These are phyloP conservation scores for Magnusiomyces ingens DNA, from an alignment of 1,139 yeast species.

Conservation along the genomic window DNA sequence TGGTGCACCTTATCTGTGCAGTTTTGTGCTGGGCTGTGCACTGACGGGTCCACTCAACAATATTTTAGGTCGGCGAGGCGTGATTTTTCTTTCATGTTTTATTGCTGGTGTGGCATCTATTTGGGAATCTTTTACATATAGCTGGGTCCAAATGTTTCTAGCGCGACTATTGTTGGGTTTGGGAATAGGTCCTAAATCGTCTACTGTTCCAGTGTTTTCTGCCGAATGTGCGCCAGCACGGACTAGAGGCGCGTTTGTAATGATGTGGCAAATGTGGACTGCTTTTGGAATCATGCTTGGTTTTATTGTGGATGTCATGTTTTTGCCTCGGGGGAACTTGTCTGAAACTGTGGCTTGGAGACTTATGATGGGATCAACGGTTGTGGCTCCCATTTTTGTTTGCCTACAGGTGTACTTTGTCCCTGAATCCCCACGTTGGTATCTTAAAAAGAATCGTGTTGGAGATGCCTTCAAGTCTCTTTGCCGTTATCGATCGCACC, in stretches of 20 bases:
- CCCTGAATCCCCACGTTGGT: slow-evolving; percentile 80
- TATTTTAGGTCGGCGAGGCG: slow-evolving; percentile 63
- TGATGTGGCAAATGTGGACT: slow-evolving; percentile 88
- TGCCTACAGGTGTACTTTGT: slow-evolving; percentile 59
- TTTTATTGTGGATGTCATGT: slow-evolving; percentile 62
- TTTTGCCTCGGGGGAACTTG: slow-evolving; percentile 40
- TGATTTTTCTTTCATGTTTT: slow-evolving; percentile 60
- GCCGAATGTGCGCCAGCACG: slow-evolving; percentile 76
- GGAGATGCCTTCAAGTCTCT: slow-evolving; percentile 51
- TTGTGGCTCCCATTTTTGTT: slow-evolving; percentile 67
- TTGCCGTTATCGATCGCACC: slow-evolving; percentile 43
- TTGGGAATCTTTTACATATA: slow-evolving; percentile 68
- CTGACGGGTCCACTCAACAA: slow-evolving; percentile 61
- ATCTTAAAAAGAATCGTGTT: slow-evolving; percentile 59
- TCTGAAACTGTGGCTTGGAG: slow-evolving; percentile 63
- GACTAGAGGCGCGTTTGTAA: slow-evolving; percentile 72
- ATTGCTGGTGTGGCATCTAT: slow-evolving; percentile 63
- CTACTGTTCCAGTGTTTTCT: slow-evolving; percentile 75
- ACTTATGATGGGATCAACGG: slow-evolving; percentile 72
- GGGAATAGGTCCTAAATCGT: slow-evolving; percentile 75
- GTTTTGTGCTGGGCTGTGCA: slow-evolving; percentile 68
- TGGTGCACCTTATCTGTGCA: slow-evolving; percentile 75
- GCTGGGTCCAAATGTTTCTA: slow-evolving; percentile 70
- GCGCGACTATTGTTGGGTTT: slow-evolving; percentile 68
- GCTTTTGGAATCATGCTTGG: slow-evolving; percentile 85